Percentiles rank a stretch among this genome's conserved stretches.
These are phyloP conservation scores for Aspergillus persii DNA, from an alignment of 2,329 filamentous ascomycete species.

Conservation along the genomic window DNA sequence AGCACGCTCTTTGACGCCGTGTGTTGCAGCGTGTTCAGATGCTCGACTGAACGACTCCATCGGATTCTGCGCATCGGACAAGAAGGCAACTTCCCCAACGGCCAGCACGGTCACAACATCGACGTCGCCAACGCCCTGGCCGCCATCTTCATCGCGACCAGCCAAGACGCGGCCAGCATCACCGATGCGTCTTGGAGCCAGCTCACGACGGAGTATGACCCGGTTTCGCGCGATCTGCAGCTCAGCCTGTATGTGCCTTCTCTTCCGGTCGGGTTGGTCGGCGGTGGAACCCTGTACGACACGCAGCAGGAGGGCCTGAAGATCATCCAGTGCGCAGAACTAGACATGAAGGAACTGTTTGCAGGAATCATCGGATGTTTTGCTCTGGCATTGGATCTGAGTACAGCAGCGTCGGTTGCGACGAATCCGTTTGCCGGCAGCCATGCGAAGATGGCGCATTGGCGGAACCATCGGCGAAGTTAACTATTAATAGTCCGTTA, in stretches of 20 bases:
- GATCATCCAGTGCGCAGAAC: conserved; percentile 21
- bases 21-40: conserved; percentile 19
- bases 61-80: conserved; percentile 7
- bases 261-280: conserved; percentile 25
- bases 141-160: conserved; percentile 25
- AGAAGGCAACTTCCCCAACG: conserved; percentile 19
- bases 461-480: neutral
- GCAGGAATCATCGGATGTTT: conserved; percentile 27
- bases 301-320: conserved; percentile 26
- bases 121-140: conserved; percentile 21
- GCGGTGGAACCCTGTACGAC: conserved; percentile 23
- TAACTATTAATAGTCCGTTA: too few relatives aligned
- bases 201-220: conserved; percentile 20
- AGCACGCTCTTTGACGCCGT: conserved; percentile 17
- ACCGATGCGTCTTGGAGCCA: conserved; percentile 22
- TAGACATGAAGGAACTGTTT: conserved; percentile 22
- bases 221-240: conserved; percentile 17
- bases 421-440: conserved; percentile 16
- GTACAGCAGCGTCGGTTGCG: conserved; percentile 20
- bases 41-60: conserved; percentile 14
- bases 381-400: conserved; percentile 26
- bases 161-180: conserved; percentile 23
- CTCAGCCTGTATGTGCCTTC: conserved; percentile 26
- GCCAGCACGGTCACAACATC: conserved; percentile 18
- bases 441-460: neutral